Evolutionary conservation across 495 filamentous ascomycete genomes (phyloP).

Genomic region (Daldinia decipiens): DNA sequence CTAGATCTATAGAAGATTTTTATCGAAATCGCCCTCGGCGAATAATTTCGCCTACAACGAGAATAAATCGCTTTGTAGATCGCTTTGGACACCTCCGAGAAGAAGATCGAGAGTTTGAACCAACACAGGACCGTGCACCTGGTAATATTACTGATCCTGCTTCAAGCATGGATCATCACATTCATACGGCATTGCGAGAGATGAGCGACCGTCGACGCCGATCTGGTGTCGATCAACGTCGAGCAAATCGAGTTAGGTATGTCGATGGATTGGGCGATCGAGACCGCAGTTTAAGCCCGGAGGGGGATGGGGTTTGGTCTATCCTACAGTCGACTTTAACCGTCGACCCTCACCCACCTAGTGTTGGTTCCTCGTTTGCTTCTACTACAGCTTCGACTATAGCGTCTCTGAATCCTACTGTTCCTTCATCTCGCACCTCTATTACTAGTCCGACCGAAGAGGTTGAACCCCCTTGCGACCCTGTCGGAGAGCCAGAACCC

Average conservation of each 20-base stretch:
- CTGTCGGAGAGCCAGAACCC: conserved; percentile 47
- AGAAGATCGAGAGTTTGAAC: neutral
- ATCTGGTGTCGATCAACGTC: neutral
- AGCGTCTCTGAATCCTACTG: conserved; percentile 49
- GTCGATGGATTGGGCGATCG: conserved; percentile 85
- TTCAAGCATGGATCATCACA: neutral
- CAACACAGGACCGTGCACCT: neutral
- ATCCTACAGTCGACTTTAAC: conserved; percentile 81
- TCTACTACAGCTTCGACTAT: conserved; percentile 65
- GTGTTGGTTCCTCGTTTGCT: conserved; percentile 80
- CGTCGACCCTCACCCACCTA: conserved; percentile 82
- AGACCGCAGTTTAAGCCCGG: conserved; percentile 81
- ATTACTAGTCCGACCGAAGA: conserved; percentile 49
- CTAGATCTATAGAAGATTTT: neutral
- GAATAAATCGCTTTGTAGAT: neutral
- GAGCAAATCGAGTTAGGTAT: conserved; percentile 1
- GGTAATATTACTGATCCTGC: neutral
- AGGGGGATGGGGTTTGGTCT: conserved; percentile 77
- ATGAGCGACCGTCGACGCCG: neutral
- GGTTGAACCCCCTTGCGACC: conserved; percentile 54
- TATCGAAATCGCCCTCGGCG: neutral
- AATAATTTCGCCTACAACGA: neutral
- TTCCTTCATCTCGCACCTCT: conserved; percentile 51
- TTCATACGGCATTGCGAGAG: neutral
- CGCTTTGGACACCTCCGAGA: neutral